Conservation (phyloP, 2,329 filamentous ascomycete species). For the Colletotrichum lentis region DNA sequence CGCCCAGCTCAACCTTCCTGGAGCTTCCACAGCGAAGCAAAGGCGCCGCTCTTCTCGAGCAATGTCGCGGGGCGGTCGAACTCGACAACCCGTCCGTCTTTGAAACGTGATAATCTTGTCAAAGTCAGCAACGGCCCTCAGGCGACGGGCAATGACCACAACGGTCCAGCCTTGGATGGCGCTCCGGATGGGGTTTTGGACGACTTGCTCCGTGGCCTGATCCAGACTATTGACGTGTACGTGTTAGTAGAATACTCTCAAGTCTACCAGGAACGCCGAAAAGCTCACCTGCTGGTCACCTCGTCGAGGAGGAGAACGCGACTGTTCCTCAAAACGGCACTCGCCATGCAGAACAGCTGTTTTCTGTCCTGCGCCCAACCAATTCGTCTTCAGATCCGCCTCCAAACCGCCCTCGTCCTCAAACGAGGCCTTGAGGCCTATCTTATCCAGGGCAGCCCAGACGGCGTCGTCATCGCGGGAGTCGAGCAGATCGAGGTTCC, state of each 20-base stretch:
- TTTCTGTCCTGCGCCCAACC: slow-evolving; percentile 47
- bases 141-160: slow-evolving; percentile 50
- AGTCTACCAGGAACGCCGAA: slow-evolving; percentile 11
- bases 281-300: slow-evolving; percentile 48
- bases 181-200: slow-evolving; percentile 44
- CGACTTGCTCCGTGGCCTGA: slow-evolving; percentile 44
- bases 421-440: slow-evolving; percentile 55
- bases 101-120: slow-evolving; percentile 53
- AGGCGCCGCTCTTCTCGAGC: slow-evolving; percentile 5
- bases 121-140: slow-evolving; percentile 59
- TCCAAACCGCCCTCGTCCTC: slow-evolving; percentile 51
- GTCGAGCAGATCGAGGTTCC: slow-evolving; percentile 57
- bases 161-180: slow-evolving; percentile 57
- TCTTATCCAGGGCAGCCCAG: slow-evolving; percentile 54
- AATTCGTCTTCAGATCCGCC: slow-evolving; percentile 45
- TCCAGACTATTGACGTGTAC: slow-evolving; percentile 43
- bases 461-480: slow-evolving; percentile 53
- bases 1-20: slow-evolving; percentile 5
- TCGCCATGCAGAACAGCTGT: slow-evolving; percentile 47
- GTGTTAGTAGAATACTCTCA: slow-evolving; percentile 31
- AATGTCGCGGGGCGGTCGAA: slow-evolving; percentile 18
- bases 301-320: slow-evolving; percentile 49
- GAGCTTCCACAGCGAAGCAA: slow-evolving; percentile 27
- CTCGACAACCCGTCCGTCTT: slow-evolving; percentile 20
- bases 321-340: slow-evolving; percentile 44